Conservation (phyloP, 2,329 filamentous ascomycete species). For the Curvularia eragrostidis region DNA sequence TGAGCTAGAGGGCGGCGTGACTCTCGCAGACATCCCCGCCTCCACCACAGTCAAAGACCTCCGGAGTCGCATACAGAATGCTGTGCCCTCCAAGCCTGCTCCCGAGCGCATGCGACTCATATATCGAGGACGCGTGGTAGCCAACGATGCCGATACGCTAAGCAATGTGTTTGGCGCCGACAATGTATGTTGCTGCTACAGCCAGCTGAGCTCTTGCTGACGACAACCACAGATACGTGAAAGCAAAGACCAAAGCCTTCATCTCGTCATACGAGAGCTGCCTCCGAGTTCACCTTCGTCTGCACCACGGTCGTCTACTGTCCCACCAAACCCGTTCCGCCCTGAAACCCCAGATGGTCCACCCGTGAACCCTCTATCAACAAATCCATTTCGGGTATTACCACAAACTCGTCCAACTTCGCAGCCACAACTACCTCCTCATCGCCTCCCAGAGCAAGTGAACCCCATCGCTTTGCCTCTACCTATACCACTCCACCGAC, state of each 20-base stretch:
- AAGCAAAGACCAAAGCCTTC: conserved; percentile 47
- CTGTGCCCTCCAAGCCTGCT: conserved; percentile 52
- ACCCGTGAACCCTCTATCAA: conserved; percentile 32
- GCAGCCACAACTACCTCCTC: conserved; percentile 29
- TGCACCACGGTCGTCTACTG: conserved; percentile 41
- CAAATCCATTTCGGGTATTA: conserved; percentile 43
- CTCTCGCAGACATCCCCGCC: conserved; percentile 40
- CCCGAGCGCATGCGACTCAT: conserved; percentile 62
- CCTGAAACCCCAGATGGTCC: conserved; percentile 18
- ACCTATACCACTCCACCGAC: conserved; percentile 34
- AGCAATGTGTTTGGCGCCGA: conserved; percentile 58
- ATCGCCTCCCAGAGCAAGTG: conserved; percentile 22
- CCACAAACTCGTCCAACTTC: conserved; percentile 38
- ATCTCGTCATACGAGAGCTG: conserved; percentile 49
- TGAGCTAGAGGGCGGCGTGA: conserved; percentile 46
- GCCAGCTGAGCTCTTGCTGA: conserved; percentile 16
- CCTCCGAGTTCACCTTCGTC: conserved; percentile 26
- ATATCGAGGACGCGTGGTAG: conserved; percentile 62
- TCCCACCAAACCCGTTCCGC: conserved; percentile 48
- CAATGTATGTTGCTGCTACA: conserved; percentile 50
- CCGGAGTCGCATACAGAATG: conserved; percentile 59
- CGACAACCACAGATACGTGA: conserved; percentile 41
- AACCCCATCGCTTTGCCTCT: conserved; percentile 27
- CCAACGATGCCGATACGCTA: conserved; percentile 58
- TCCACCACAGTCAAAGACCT: conserved; percentile 59